Conservation (phyloP, 306 rosid species). For the Datisca glomerata region DNA sequence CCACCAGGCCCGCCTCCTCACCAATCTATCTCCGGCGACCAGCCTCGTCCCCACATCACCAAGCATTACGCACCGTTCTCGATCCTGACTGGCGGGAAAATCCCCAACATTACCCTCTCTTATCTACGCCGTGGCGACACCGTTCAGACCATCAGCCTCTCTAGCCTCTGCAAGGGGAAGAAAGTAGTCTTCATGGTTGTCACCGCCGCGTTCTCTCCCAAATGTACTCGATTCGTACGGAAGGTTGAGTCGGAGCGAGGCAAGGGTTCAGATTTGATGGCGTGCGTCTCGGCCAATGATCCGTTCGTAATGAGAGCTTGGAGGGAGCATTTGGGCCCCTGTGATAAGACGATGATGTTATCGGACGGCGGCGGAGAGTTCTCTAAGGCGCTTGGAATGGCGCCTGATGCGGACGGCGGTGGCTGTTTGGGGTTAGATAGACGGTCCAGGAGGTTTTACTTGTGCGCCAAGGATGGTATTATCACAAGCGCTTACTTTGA, state of each 20-base stretch:
- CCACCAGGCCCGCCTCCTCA: slow-evolving; percentile 15
- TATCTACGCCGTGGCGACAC: slow-evolving; percentile 9
- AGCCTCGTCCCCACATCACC: neutral
- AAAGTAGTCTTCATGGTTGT: slow-evolving; percentile 8
- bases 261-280: slow-evolving; percentile 9
- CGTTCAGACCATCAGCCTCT: slow-evolving; percentile 3
- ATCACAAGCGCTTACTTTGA: slow-evolving; percentile 10
- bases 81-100: slow-evolving; percentile 4
- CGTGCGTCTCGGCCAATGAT: slow-evolving; percentile 14
- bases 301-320: slow-evolving; percentile 17
- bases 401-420: neutral
- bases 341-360: slow-evolving; percentile 7
- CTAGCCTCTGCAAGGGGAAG: slow-evolving; percentile 16
- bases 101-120: slow-evolving; percentile 8
- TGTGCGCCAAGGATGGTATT: slow-evolving; percentile 12
- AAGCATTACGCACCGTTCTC: neutral
- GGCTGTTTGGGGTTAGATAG: neutral
- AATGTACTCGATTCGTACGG: slow-evolving; percentile 7
- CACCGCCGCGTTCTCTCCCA: slow-evolving; percentile 12
- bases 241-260: slow-evolving; percentile 2
- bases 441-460: slow-evolving; percentile 12
- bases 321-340: slow-evolving; percentile 12
- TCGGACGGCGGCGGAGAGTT: slow-evolving; percentile 15
- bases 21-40: slow-evolving; percentile 6
- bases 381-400: slow-evolving; percentile 3